phyloP scores from a whole-genome alignment of 2,329 filamentous ascomycete genomes.

The Rutstroemia sp. region DNA sequence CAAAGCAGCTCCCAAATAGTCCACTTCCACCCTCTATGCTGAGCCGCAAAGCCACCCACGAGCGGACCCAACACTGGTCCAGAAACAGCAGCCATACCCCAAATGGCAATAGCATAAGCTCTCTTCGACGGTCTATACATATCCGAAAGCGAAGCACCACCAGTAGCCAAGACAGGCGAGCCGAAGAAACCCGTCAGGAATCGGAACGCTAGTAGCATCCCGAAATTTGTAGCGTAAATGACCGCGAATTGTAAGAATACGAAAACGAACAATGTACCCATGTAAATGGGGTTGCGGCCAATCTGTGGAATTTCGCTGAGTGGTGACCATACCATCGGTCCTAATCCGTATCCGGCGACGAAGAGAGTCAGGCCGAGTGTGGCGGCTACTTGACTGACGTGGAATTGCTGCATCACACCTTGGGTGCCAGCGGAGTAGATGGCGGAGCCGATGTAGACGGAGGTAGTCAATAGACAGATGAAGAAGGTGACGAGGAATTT shows the following conservation, averaged over 20 bases:
- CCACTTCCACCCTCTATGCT: conserved; percentile 53
- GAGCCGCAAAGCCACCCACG: conserved; percentile 50
- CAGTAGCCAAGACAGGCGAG: conserved; percentile 54
- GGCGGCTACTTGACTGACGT: conserved; percentile 43
- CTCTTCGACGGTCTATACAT: conserved; percentile 44
- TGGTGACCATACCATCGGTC: conserved; percentile 58
- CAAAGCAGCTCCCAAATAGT: conserved; percentile 50
- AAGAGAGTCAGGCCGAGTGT: conserved; percentile 53
- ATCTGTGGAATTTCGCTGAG: conserved; percentile 58
- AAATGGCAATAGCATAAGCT: conserved; percentile 50
- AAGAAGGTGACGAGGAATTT: conserved; percentile 37
- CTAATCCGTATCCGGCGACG: conserved; percentile 54
- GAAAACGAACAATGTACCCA: conserved; percentile 59
- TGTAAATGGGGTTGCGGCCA: conserved; percentile 60
- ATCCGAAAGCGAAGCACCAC: conserved; percentile 42
- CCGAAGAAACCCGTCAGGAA: conserved; percentile 59
- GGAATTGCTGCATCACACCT: conserved; percentile 45
- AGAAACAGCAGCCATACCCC: conserved; percentile 41
- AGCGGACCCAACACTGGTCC: conserved; percentile 53
- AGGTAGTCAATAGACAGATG: conserved; percentile 50
- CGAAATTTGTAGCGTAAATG: conserved; percentile 41
- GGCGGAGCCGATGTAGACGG: conserved; percentile 44
- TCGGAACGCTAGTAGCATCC: conserved; percentile 47
- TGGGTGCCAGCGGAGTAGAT: conserved; percentile 40
- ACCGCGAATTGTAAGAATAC: conserved; percentile 45